A percentile compares a stretch with the other conserved stretches of the same genome.
Conservation (phyloP, 805 yeast genomes). For the Millerago galiae region DNA sequence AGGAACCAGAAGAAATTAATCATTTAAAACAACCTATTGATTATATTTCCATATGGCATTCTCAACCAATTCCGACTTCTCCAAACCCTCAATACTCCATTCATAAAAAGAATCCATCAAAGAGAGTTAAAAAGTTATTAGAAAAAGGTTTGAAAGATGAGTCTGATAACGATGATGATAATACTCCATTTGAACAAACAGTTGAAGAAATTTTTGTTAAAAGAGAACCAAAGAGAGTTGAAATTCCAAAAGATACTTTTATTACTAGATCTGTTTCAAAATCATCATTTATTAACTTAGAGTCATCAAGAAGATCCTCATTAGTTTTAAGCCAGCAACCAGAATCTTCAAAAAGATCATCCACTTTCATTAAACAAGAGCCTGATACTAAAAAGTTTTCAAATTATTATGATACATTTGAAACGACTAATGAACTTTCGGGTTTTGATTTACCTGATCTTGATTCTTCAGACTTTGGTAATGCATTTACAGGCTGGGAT, state of each 20-base stretch:
- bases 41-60: slow-evolving; percentile 24
- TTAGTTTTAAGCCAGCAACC: slow-evolving; percentile 1
- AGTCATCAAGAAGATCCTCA: slow-evolving; percentile 17
- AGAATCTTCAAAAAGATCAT: slow-evolving; percentile 1
- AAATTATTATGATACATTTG: slow-evolving; percentile 1
- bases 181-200: neutral
- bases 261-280: slow-evolving; percentile 19
- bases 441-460: slow-evolving; percentile 34
- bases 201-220: slow-evolving; percentile 3
- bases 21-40: slow-evolving; percentile 13
- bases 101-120: slow-evolving; percentile 16
- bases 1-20: slow-evolving; percentile 13
- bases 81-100: slow-evolving; percentile 20
- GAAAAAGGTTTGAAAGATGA: slow-evolving; percentile 13
- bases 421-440: neutral
- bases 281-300: slow-evolving; percentile 18
- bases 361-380: neutral
- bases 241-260: slow-evolving; percentile 11
- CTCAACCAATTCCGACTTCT: slow-evolving; percentile 24
- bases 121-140: slow-evolving; percentile 16
- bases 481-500: slow-evolving; percentile 33
- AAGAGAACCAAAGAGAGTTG: slow-evolving; percentile 6
- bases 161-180: slow-evolving; percentile 9
- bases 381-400: slow-evolving; percentile 1
- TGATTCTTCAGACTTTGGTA: slow-evolving; percentile 42